Conservation (phyloP, 441 rosid species). For the Adansonia rubrostipa region DNA sequence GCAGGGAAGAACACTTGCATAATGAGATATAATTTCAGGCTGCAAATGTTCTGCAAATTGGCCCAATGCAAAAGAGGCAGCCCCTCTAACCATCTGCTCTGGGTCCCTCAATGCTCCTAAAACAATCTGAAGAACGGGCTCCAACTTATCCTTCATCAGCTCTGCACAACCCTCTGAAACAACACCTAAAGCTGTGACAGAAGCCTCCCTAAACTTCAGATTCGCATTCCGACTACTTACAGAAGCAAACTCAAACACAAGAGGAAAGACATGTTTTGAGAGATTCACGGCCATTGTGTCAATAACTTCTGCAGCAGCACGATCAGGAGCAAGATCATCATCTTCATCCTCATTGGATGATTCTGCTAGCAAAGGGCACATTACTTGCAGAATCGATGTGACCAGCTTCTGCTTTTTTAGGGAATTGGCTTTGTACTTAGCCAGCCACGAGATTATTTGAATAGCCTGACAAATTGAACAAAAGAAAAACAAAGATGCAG, state of each 20-base stretch:
- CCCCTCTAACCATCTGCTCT: slow-evolving; percentile 98
- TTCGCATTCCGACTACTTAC: slow-evolving; percentile 66
- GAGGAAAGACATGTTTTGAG: slow-evolving; percentile 80
- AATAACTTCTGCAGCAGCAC: slow-evolving; percentile 99
- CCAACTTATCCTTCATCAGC: slow-evolving; percentile 82
- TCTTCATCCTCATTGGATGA: slow-evolving; percentile 77
- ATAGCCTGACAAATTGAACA: slow-evolving; percentile 69
- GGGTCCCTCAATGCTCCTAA: slow-evolving; percentile 88
- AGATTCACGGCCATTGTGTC: slow-evolving; percentile 96
- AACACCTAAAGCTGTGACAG: slow-evolving; percentile 94
- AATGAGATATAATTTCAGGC: slow-evolving; percentile 87
- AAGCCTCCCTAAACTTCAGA: slow-evolving; percentile 93
- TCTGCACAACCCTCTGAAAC: slow-evolving; percentile 94
- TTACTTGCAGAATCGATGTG: slow-evolving; percentile 89
- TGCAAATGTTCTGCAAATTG: slow-evolving; percentile 98
- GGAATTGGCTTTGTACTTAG: slow-evolving; percentile 89
- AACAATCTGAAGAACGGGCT: slow-evolving; percentile 80
- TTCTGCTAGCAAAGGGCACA: slow-evolving; percentile 97
- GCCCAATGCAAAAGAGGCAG: slow-evolving; percentile 97
- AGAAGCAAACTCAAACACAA: slow-evolving; percentile 89
- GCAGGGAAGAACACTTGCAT: slow-evolving; percentile 91
- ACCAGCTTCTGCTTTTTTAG: slow-evolving; percentile 88
- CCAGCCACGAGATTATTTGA: slow-evolving; percentile 99
- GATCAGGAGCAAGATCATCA: slow-evolving; percentile 98
- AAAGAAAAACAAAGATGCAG: slow-evolving; percentile 29